Base-by-base conservation (phyloP, 208 protist species). In the Kentomonas sorsogonicus region DNA sequence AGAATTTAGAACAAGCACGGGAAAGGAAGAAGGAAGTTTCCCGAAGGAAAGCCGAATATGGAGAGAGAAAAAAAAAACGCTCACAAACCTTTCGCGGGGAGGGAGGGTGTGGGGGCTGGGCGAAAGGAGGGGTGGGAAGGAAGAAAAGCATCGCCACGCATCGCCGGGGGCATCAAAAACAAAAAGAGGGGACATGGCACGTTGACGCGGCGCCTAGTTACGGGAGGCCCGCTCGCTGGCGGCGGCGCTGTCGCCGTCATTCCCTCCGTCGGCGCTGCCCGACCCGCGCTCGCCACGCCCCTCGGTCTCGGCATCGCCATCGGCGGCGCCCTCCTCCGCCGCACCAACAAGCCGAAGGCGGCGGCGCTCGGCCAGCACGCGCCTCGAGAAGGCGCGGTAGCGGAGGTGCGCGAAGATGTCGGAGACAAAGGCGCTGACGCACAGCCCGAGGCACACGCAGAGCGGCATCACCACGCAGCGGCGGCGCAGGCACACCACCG, bases 401-500 rank as follows among this genome's bases (percentile, higher is more conserved):
- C 39, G 33, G 25, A 57, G 41, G 51, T 66, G 61, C 13, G 57
- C 15, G 40, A 53, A 66, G 10, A 53, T 6, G 31, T 43, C 60
- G 6, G 51, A 46, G 10, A 55, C 16, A 29, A 66, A 66, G 43
- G 61, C 61, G 27, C 39, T 60, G 29, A 30, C 44, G 6, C 6
- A n/a, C 0, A 66, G 23, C 26, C 53, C 40, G 34, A 56, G 15
- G n/a, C 61, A 45, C 22, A 69, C 45, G 23, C 43, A 39, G 31
- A 66, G 22, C 10, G 61, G 61, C 52, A 53, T 60, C 51, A 50
- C 39, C 50, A 66, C 61, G 29, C 61, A 66, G 15, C 25, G 15
- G n/a, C 43, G 33, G 30, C 27, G 11, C 16, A 48, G 22, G 53
- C 61, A 66, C 7, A 66, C 52, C 31, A 50, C n/a, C n/a, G n/a